Conservation (phyloP, 2,329 filamentous ascomycete genomes). For the Teratosphaeria pseudoeucalypti region DNA sequence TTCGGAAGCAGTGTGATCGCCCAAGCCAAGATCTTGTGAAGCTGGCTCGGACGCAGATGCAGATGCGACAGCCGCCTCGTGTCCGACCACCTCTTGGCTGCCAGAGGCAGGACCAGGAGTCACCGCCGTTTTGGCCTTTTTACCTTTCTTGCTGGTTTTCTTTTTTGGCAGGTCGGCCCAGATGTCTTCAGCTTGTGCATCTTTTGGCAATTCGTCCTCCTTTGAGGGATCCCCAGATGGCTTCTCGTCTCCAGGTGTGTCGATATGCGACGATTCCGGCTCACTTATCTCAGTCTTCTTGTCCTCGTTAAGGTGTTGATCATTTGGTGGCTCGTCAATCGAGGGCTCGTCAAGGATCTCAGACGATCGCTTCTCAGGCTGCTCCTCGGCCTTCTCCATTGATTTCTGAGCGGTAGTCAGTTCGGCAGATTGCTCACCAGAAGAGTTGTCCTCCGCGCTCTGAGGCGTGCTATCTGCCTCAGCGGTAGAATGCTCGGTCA, state of each 20-base stretch:
- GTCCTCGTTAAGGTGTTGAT: no score
- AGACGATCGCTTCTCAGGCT: neutral
- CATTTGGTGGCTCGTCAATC: neutral
- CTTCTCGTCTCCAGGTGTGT: neutral
- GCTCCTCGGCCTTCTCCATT: neutral
- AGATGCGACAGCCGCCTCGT: neutral
- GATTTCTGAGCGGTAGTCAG: neutral
- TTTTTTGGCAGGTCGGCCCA: constrained; percentile 2
- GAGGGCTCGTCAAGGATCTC: neutral
- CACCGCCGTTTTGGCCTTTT: constrained; percentile 9
- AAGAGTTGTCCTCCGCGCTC: neutral
- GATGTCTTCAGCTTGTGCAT: constrained; percentile 1
- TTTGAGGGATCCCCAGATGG: neutral
- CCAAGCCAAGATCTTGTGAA: neutral
- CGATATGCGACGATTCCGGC: neutral
- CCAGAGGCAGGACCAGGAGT: neutral
- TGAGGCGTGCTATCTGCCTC: neutral
- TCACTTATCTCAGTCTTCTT: neutral
- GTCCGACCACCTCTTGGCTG: neutral
- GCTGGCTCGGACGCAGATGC: neutral
- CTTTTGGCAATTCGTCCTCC: neutral
- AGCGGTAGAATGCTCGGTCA: neutral
- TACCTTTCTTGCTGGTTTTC: constrained; percentile 17
- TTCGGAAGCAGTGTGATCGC: neutral
- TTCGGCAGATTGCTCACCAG: neutral